These are phyloP conservation scores for Globisporangium perplexum DNA, from an alignment of 352 stramenopile species.

Conservation along the genomic window DNA sequence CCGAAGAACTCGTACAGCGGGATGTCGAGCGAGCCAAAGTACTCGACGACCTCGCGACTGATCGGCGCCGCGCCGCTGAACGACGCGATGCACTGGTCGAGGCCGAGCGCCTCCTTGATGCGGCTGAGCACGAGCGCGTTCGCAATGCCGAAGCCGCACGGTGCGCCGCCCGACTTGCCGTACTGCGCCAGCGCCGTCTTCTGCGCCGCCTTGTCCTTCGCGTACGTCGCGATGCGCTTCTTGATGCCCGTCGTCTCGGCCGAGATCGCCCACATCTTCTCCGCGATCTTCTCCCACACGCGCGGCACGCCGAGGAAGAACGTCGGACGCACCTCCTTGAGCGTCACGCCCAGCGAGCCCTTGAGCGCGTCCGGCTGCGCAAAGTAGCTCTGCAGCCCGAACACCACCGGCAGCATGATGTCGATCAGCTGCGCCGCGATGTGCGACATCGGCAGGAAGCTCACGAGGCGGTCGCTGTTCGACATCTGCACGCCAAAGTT, in stretches of 20 bases:
- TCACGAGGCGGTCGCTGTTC: slow-evolving; percentile 74
- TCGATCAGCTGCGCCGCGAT: slow-evolving; percentile 87
- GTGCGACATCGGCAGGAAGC: slow-evolving; percentile 89
- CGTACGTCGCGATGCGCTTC: slow-evolving; percentile 89
- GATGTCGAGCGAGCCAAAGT: slow-evolving; percentile 94
- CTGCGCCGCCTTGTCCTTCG: slow-evolving; percentile 80
- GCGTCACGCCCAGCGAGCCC: slow-evolving; percentile 75
- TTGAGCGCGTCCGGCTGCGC: slow-evolving; percentile 89
- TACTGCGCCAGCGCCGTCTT: slow-evolving; percentile 84
- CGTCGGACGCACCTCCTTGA: slow-evolving; percentile 85
- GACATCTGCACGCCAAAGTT: slow-evolving; percentile 51
- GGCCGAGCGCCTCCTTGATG: slow-evolving; percentile 85
- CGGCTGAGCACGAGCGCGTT: slow-evolving; percentile 84
- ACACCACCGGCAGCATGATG: slow-evolving; percentile 69
- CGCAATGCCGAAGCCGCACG: slow-evolving; percentile 88
- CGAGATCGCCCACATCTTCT: slow-evolving; percentile 86
- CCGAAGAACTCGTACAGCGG: slow-evolving; percentile 93
- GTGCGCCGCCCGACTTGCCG: slow-evolving; percentile 74
- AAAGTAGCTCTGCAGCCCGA: slow-evolving; percentile 79
- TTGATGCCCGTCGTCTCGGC: slow-evolving; percentile 88
- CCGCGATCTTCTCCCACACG: slow-evolving; percentile 92
- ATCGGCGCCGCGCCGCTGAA: slow-evolving; percentile 90
- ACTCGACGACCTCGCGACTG: slow-evolving; percentile 90
- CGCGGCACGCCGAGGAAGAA: slow-evolving; percentile 90
- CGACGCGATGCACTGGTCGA: slow-evolving; percentile 82